These are phyloP conservation scores for Candida nanaspora DNA, from an alignment of 805 yeast genomes.

Conservation along the genomic window DNA sequence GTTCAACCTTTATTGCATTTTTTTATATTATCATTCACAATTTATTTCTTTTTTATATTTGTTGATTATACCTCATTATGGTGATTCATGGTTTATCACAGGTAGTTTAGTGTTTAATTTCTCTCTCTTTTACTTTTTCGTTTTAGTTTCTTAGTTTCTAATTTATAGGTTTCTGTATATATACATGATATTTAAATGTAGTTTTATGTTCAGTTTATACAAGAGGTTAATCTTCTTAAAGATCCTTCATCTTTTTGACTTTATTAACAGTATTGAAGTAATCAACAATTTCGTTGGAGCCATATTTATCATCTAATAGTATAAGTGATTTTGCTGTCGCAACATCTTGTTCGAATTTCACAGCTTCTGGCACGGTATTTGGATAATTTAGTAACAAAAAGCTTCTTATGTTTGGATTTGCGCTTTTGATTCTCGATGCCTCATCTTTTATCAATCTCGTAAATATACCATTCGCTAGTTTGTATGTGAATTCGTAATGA, in stretches of 20 bases:
- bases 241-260: conserved; percentile 19
- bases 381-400: conserved; percentile 56
- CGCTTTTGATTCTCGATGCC: conserved; percentile 15
- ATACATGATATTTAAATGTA: too few relatives aligned
- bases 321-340: conserved; percentile 38
- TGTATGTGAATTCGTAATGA: conserved; percentile 22
- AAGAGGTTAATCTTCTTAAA: conserved; percentile 4
- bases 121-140: too few relatives aligned
- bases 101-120: too few relatives aligned
- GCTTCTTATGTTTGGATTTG: conserved; percentile 31
- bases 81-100: too few relatives aligned
- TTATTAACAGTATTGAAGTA: conserved; percentile 66
- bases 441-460: conserved; percentile 41
- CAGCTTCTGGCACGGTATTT: conserved; percentile 53
- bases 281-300: conserved; percentile 46
- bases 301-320: conserved; percentile 18
- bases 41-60: too few relatives aligned
- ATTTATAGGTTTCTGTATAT: too few relatives aligned
- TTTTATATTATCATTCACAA: too few relatives aligned
- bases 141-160: too few relatives aligned
- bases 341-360: conserved; percentile 66
- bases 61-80: too few relatives aligned
- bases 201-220: too few relatives aligned
- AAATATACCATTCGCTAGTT: conserved; percentile 35
- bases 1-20: too few relatives aligned